Base-by-base conservation (phyloP, 164 flowering plant species). In the Protea cynaroides region DNA sequence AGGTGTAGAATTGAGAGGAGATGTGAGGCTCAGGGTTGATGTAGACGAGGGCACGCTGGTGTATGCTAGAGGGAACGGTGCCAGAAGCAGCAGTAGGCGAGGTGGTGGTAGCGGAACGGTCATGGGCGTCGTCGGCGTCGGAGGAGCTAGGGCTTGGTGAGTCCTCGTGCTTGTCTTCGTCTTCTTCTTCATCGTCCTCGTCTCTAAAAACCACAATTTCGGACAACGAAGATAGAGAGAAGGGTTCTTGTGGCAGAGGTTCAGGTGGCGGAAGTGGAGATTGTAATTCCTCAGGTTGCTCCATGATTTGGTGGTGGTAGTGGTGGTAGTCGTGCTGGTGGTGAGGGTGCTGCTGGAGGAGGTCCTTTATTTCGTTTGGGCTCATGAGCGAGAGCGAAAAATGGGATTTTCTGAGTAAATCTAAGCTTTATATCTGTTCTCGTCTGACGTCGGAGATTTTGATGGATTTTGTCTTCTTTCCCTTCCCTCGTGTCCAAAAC, bases 1-100 rank as follows among this genome's bases (percentile, higher is more conserved):
- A 87, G 36, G 94, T 85, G 77, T 85, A 87, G 74, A 87, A 87
- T 64, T 87, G 94, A 6, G 86, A 54, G 21, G 94, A 87, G 53
- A 87, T 75, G 65, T 85, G 87, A 4, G 88, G 84, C 36, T 85
- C 84, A 21, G 90, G 90, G 78, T 72, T 76, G 38, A 86, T 74
- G 64, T 19, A 59, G 40, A 58, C 22, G 25, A 49, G 62, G 0
- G 68, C n/a, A 15, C 21, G 65, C 1, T 65, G 25, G n/a, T 25
- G 59, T 2, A 22, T 65, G 53, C 12, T 25, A 8, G 21, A 53
- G 18, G 51, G 43, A 57, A 51, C 24, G 67, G 63, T 18, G 53
- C 18, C 52, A 18, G n/a, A 3, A 18, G 52, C n/a, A 8, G 21
- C 58, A 12, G 49, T 25, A 59, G n/a, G n/a, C n/a, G 40, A n/a